Conservation (phyloP, 176 grass and related monocot species). For the Musa beccarii region DNA sequence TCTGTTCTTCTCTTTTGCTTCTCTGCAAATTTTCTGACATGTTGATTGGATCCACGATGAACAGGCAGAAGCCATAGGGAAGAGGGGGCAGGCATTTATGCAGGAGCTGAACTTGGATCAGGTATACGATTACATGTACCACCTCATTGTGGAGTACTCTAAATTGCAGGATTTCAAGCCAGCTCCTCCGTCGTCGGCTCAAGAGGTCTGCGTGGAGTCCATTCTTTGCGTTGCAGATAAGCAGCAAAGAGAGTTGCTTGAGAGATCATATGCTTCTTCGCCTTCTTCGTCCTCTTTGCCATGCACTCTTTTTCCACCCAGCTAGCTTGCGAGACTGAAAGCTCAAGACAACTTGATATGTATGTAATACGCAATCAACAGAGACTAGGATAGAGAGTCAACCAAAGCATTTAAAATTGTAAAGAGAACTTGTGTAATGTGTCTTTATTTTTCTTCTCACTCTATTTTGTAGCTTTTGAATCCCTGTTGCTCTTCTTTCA, state of each 20-base stretch:
- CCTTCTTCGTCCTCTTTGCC: conserved; percentile 30
- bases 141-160: conserved; percentile 66
- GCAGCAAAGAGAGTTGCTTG: conserved; percentile 44
- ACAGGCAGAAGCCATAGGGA: conserved; percentile 53
- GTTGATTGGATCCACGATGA: neutral
- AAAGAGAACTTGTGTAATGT: too few relatives aligned
- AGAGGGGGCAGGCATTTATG: conserved; percentile 51
- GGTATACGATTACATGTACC: conserved; percentile 95
- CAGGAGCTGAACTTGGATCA: conserved; percentile 46
- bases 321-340: neutral
- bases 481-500: too few relatives aligned
- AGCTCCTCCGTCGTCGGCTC: conserved; percentile 32
- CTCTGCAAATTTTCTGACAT: neutral
- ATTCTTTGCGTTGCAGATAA: conserved; percentile 57
- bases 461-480: too few relatives aligned
- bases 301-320: conserved; percentile 26
- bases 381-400: too few relatives aligned
- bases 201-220: conserved; percentile 56
- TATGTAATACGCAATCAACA: too few relatives aligned
- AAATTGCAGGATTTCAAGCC: conserved; percentile 54
- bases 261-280: conserved; percentile 32
- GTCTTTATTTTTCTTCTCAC: too few relatives aligned
- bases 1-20: too few relatives aligned
- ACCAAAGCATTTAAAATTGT: too few relatives aligned
- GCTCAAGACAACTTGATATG: too few relatives aligned